Evolutionary conservation across 139 green algal species (phyloP).

Genomic region (Chloropicon primus): DNA sequence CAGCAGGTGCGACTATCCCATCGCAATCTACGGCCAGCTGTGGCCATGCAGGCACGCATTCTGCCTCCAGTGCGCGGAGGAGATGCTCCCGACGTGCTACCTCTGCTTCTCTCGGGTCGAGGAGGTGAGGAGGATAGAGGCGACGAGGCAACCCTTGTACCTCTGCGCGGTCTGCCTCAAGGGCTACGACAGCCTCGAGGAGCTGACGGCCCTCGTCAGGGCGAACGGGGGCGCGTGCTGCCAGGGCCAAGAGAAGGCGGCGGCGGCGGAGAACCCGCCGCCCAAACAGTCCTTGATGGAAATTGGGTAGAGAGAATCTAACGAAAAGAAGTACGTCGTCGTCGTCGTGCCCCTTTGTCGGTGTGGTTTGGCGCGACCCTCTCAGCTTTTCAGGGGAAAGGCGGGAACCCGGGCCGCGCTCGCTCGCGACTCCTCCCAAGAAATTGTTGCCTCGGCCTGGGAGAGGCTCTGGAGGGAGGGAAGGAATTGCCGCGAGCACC

Average conservation of each 20-base stretch:
- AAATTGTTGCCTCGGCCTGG: too few species aligned
- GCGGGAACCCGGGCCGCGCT: too few species aligned
- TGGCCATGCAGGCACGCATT: conserved; percentile 60
- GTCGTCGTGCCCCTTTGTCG: too few species aligned
- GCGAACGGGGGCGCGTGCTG: neutral
- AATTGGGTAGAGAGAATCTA: too few species aligned
- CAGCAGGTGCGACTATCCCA: conserved; percentile 43
- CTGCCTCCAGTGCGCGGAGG: conserved; percentile 49
- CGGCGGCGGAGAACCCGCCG: neutral
- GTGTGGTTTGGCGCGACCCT: too few species aligned
- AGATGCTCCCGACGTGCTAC: conserved; percentile 26
- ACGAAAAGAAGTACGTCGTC: too few species aligned
- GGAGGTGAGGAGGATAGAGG: neutral
- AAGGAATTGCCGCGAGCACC: too few species aligned
- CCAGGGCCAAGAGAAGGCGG: neutral
- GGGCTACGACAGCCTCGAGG: neutral
- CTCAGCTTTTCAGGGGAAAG: too few species aligned
- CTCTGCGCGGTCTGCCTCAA: neutral
- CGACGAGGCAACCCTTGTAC: neutral
- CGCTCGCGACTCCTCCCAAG: too few species aligned
- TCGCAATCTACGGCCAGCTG: conserved; percentile 49
- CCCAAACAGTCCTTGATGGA: neutral
- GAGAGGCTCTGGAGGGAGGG: too few species aligned
- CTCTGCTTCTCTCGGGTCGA: neutral
- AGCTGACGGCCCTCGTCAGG: neutral